Percentiles rank a stretch among this genome's conserved stretches.
Conservation (phyloP, 805 yeast genomes). For the Saccharomycopsis synnaedendra region DNA sequence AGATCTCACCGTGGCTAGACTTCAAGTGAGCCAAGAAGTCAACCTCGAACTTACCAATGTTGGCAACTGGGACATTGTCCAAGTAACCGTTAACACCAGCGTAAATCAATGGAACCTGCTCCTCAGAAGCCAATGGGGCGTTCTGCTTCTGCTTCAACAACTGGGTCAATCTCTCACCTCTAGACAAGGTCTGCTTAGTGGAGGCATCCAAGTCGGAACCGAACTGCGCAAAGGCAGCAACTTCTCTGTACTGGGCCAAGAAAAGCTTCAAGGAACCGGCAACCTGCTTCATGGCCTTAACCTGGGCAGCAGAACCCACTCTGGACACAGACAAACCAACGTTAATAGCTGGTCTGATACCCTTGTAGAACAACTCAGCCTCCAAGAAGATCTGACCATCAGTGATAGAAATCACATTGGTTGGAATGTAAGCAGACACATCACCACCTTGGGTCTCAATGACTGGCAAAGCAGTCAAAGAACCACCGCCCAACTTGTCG, state of each 20-base stretch:
- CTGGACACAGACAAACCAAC: conserved; percentile 99
- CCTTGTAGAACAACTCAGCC: conserved; percentile 99
- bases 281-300: conserved; percentile 99
- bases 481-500: conserved; percentile 82
- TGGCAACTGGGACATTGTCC: conserved; percentile 74
- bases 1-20: conserved; percentile 77
- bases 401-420: conserved; percentile 94
- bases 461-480: conserved; percentile 91
- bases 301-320: conserved; percentile 99
- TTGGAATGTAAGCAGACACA: conserved; percentile 96
- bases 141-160: conserved; percentile 96
- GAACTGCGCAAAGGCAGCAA: conserved; percentile 99
- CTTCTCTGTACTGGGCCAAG: conserved; percentile 99
- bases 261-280: conserved; percentile 99
- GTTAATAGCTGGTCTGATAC: conserved; percentile 99
- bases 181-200: conserved; percentile 94
- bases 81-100: conserved; percentile 99
- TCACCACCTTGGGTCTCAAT: conserved; percentile 99
- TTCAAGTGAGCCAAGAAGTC: conserved; percentile 87
- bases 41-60: conserved; percentile 84
- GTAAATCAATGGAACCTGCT: conserved; percentile 95
- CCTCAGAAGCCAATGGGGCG: conserved; percentile 95
- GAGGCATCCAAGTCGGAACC: conserved; percentile 99
- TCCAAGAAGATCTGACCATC: conserved; percentile 98
- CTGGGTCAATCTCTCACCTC: conserved; percentile 99